Percentiles rank a stretch among this genome's conserved stretches.
Conservation (phyloP, 495 filamentous ascomycete genomes). For the Aspergillus conjunctus region DNA sequence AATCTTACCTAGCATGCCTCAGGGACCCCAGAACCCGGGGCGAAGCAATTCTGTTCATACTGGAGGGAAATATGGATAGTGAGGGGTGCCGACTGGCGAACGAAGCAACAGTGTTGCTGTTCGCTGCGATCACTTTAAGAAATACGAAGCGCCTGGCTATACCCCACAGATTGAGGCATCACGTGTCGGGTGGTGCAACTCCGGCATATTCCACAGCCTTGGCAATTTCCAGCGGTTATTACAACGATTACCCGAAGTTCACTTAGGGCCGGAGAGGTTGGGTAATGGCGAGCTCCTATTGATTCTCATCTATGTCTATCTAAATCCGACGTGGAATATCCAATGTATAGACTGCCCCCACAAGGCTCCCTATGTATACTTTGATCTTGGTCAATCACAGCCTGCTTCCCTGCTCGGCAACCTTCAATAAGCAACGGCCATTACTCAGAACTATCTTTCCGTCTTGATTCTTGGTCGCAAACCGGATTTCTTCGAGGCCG, state of each 20-base stretch:
- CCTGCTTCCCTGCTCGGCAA: slow-evolving; percentile 61
- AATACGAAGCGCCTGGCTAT: not conserved
- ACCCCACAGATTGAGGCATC: slow-evolving; percentile 7
- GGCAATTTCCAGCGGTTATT: not conserved
- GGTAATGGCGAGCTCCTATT: too few species aligned
- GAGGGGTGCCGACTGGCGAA: not conserved
- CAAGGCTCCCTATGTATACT: not conserved
- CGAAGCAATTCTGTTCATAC: slow-evolving; percentile 14
- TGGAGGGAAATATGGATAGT: not conserved
- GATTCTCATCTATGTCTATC: too few species aligned
- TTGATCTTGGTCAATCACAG: slow-evolving; percentile 44
- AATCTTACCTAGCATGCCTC: slow-evolving; percentile 13
- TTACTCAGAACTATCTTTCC: slow-evolving; percentile 83
- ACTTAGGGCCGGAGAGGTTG: too few species aligned
- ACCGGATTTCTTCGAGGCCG: slow-evolving; percentile 82
- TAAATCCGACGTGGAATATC: not conserved
- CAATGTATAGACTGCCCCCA: not conserved
- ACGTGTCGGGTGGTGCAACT: not conserved
- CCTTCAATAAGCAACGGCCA: slow-evolving; percentile 76
- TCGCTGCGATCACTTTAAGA: not conserved
- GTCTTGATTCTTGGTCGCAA: slow-evolving; percentile 66
- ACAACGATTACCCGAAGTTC: not conserved
- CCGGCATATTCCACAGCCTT: not conserved
- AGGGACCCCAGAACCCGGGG: slow-evolving; percentile 6
- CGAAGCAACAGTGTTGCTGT: not conserved